Percentiles rank a stretch among this genome's conserved stretches.
These are phyloP conservation scores for Penicillium soppii DNA, from an alignment of 495 filamentous ascomycete genomes.

Conservation along the genomic window DNA sequence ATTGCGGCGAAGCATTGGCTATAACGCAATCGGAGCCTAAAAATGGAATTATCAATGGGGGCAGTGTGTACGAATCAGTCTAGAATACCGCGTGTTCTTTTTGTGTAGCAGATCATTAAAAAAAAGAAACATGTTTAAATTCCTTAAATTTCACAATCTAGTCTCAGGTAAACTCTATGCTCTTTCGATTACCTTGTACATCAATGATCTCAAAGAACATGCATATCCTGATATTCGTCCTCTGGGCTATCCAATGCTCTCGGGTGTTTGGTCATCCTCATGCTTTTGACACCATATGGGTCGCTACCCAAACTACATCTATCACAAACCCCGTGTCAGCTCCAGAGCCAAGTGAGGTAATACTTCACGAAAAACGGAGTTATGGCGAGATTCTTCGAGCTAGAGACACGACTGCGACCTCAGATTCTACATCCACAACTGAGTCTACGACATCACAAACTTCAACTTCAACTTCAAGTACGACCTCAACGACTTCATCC, in stretches of 20 bases:
- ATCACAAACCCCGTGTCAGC: neutral
- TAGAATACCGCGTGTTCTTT: neutral
- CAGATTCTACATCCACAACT: slow-evolving; percentile 7
- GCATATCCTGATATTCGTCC: neutral
- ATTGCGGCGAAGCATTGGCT: neutral
- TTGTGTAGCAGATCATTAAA: too few relatives aligned
- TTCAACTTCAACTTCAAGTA: neutral
- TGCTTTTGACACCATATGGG: neutral
- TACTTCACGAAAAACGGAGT: neutral
- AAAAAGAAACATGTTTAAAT: too few relatives aligned
- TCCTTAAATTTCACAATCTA: too few relatives aligned
- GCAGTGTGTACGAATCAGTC: neutral
- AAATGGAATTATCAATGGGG: neutral
- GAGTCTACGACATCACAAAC: slow-evolving; percentile 3
- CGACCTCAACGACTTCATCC: neutral
- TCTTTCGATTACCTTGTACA: too few relatives aligned
- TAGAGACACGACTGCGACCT: slow-evolving; percentile 15
- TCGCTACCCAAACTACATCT: neutral
- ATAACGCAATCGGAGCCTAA: neutral
- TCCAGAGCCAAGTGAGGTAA: neutral
- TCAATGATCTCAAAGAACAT: neutral
- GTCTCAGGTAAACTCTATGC: too few relatives aligned
- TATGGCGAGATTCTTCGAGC: slow-evolving; percentile 7
- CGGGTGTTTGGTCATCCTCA: neutral
- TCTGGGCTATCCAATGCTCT: neutral